Evolutionary conservation across 2,329 filamentous ascomycete species (phyloP).

Genomic region (Bipolaris bicolor): DNA sequence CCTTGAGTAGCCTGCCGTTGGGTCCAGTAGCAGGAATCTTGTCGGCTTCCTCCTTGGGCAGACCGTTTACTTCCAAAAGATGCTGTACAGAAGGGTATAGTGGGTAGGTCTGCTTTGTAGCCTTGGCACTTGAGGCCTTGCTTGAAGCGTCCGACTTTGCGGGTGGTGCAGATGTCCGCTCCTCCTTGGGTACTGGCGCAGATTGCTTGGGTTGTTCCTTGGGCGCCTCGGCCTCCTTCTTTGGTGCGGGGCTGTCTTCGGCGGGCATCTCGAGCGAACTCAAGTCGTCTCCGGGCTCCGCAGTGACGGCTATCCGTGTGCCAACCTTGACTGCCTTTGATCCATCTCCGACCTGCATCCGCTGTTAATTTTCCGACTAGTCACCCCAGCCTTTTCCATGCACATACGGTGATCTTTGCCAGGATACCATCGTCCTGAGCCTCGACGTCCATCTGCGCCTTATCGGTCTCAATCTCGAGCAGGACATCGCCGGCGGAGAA

Average conservation of each 20-base stretch:
- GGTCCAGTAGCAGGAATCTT: conserved; percentile 89
- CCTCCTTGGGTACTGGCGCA: conserved; percentile 40
- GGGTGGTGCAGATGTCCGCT: conserved; percentile 42
- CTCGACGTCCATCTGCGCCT: conserved; percentile 94
- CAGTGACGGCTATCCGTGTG: conserved; percentile 79
- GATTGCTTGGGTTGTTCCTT: conserved; percentile 39
- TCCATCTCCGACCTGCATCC: conserved; percentile 65
- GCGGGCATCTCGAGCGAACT: conserved; percentile 74
- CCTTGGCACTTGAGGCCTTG: conserved; percentile 51
- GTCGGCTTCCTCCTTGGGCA: conserved; percentile 75
- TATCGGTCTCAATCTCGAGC: conserved; percentile 92
- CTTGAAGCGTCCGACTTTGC: conserved; percentile 41
- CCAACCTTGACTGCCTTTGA: conserved; percentile 80
- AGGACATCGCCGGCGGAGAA: conserved; percentile 85
- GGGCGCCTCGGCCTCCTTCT: conserved; percentile 44
- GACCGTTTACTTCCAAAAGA: conserved; percentile 77
- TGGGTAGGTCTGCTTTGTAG: conserved; percentile 71
- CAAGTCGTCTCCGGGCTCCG: conserved; percentile 81
- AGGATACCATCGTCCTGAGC: conserved; percentile 87
- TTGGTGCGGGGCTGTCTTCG: conserved; percentile 61
- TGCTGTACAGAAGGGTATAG: conserved; percentile 83
- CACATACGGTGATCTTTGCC: conserved; percentile 73
- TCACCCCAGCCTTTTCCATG: neutral
- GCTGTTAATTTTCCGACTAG: conserved; percentile 12
- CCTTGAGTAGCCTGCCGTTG: conserved; percentile 87